Base-by-base conservation (phyloP, 2,329 filamentous ascomycete genomes). In the Diaporthe vaccinii region DNA sequence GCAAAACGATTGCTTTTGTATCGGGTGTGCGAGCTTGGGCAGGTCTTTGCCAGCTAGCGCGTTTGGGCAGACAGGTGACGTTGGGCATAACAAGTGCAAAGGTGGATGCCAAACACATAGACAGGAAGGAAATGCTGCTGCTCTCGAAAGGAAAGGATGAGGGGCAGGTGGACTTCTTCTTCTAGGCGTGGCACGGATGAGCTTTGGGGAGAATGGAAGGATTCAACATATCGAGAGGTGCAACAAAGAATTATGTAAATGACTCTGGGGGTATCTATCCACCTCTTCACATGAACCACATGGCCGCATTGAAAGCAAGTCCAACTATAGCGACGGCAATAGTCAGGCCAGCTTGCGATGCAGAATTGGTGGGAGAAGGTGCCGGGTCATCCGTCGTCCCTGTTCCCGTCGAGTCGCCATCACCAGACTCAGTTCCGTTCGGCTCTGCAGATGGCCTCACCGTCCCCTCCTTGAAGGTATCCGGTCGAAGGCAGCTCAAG, bases 391-490 rank as follows among this genome's bases (percentile, higher is more conserved):
- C 31, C 8, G 62, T 68, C 3, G 62, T 51, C 44, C 20, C 22
- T 28, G 62, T 67, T 25, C 62, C 62, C 10, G 28, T n/a, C 20
- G 62, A 34, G 34, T 8, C 17, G 6, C 4, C 36, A 9, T 20
- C 34, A 15, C 67, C 49, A 22, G 67, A 25, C 15, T 55, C 36
- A 9, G 67, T 55, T 8, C 31, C 67, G 14, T 57, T 70, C 36
- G 39, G n/a, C 36, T 44, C 17, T 39, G 55, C 4, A 49, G 49
- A 36, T 39, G 53, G 69, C 53, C n/a, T 46, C 4, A 49, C 15
- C 22, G 69, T 72, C 44, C 53, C 69, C 28, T 59, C 39, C 15
- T 34, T 72, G 41, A 72, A 72, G 1, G 44, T 61, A 15, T 61
- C 69, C 6, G 69, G 55, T 12, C 57, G 41, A 1, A 72, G 46